Conservation (phyloP, 805 yeast species). For the Grigorovia transvaalensis region DNA sequence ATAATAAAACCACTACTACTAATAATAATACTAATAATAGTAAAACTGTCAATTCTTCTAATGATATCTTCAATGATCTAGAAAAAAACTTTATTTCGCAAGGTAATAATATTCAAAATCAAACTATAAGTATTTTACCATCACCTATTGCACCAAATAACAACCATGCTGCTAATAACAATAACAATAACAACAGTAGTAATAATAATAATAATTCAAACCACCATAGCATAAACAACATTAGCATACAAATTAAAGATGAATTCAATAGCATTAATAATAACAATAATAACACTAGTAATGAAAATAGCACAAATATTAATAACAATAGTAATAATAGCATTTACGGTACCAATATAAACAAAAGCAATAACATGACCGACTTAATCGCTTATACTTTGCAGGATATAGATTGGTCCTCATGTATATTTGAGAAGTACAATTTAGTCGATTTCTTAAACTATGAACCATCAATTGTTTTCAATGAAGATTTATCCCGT, state of each 20-base stretch:
- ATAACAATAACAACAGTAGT: not conserved
- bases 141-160: not conserved
- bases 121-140: not conserved
- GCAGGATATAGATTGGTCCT: slow-evolving; percentile 32
- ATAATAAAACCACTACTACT: too few relatives aligned
- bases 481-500: slow-evolving; percentile 40
- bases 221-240: not conserved
- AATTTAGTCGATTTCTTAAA: slow-evolving; percentile 37
- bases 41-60: not conserved
- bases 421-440: slow-evolving; percentile 37
- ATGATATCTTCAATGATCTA: not conserved
- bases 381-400: slow-evolving; percentile 14
- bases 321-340: not conserved
- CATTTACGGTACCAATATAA: not conserved
- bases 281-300: not conserved
- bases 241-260: not conserved
- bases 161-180: not conserved
- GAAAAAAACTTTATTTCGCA: not conserved
- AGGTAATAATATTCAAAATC: not conserved
- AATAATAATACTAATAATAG: not conserved
- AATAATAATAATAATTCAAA: not conserved
- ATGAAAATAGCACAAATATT: not conserved
- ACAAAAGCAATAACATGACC: not conserved
- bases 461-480: slow-evolving; percentile 41
- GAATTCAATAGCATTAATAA: not conserved